Evolutionary conservation across 306 rosid species (phyloP), one percentile per base, ranked within the genome.

Genomic region (Vigna mungo): DNA sequence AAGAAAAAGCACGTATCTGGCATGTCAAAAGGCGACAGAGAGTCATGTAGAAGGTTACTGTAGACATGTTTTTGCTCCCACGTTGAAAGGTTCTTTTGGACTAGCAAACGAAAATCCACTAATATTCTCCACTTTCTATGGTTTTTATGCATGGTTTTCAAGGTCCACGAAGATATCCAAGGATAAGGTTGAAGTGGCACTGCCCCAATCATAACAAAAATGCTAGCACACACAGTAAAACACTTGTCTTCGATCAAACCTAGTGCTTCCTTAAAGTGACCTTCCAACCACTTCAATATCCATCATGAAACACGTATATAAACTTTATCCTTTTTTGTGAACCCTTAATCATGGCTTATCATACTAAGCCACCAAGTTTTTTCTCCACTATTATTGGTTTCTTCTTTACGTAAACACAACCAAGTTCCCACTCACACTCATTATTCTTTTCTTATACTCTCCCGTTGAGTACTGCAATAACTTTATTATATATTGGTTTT

Each of bases 201-300:
- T 59, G 51, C 51, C 67, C 18, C 46, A 71, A 75, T 75, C 41
- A 62, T 63, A 34, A 21, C 13, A 4, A 30, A 61, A 68, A 69
- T 52, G 60, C 43, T 18, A 68, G 21, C 51, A 75, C 61, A 70
- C n/a, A 51, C 71, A 36, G 68, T 37, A 71, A 72, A 66, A 74
- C 80, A 53, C 75, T 58, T 55, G 78, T 69, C 81, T 30, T 36
- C 13, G 61, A 71, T 64, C 72, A 80, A 60, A 72, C n/a, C 17
- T 59, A 71, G 53, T 79, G 82, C 80, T 39, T 74, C 23, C 71
- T 65, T 37, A 55, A 69, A 69, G 87, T 81, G 74, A 81, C 82
- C 21, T 37, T 9, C 78, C 78, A 76, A 78, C 86, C 46, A 75
- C 84, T 69, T 74, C 68, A 39, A 39, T 53, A 64, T 34, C 69